Base-by-base conservation (phyloP, 768 basidiomycete genomes). In the Termitomyces sp. region DNA sequence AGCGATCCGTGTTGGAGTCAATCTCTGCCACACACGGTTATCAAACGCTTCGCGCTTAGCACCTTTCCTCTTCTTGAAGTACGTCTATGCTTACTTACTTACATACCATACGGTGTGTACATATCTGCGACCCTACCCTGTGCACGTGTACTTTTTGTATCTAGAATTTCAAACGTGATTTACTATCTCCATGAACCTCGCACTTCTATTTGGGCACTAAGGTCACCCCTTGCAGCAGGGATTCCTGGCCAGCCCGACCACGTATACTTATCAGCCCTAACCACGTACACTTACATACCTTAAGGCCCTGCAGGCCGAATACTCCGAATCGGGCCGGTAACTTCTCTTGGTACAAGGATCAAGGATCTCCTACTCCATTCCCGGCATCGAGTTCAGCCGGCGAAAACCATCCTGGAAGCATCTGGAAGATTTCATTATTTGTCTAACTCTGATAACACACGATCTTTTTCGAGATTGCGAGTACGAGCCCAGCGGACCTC, bases 31-130 rank as follows among this genome's bases (percentile, higher is more conserved):
- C 21, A 21, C 15, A 14, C 30, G 57, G 55, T 63, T 52, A 64
- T 65, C 61, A 64, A 67, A 63, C 62, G 61, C 46, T 64, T 67
- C 62, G 59, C 65, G 60, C 62, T 62, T 62, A 65, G 30, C 12
- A 40, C 37, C 10, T 24, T 28, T 28, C 28, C 28, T 28, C 44
- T 30, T 28, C 44, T 30, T 45, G n/a, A n/a, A n/a, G 10, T 17
- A 9, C 4, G n/a, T n/a, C n/a, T n/a, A n/a, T n/a, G n/a, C n/a
- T n/a, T n/a, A n/a, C n/a, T n/a, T n/a, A n/a, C n/a, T n/a, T n/a
- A n/a, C n/a, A n/a, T n/a, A n/a, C 30, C 10, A 32, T 32, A 1
- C 30, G 30, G 30, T 32, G 10, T 9, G 30, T 10, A 1, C 30
- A 45, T 28, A 45, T 45, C 17, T 38, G 38, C 38, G 17, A 38